Evolutionary conservation across 352 stramenopile species (phyloP), one percentile per base, ranked within the genome.

Genomic region (Phytophthora uliginosa): DNA sequence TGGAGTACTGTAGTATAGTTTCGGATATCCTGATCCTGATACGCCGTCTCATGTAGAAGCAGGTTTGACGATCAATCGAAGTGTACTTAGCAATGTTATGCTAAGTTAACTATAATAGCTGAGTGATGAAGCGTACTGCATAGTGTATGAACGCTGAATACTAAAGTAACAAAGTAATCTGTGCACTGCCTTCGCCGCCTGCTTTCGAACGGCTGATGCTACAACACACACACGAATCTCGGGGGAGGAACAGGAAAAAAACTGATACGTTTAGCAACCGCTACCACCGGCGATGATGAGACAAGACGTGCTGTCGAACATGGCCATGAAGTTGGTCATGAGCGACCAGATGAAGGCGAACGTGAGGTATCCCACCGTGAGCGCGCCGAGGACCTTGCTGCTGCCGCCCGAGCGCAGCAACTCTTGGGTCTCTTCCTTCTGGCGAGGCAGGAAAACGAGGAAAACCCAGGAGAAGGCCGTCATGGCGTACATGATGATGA

Each of bases 321-420:
- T 71, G 42, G 63, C 63, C 63, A 71, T 65, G n/a, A 71, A 52
- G 55, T 71, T 71, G 13, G 63, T 71, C 63, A 65, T 65, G 22
- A 71, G 7, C 5, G 54, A 71, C 63, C 63, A 71, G 3, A 71
- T 10, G 7, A 65, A 45, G 9, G 63, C 63, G 10, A 71, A 71
- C 7, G 24, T 40, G n/a, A 71, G 17, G 45, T 71, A 71, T 33
- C 34, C 53, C 3, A 59, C 55, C 13, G 63, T 71, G 5, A 71
- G 4, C 2, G 36, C 63, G 7, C 54, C 63, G 0, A 71, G 10
- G 15, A 71, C 4, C 31, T 66, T 72, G 47, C 57, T 72, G 2
- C 26, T 60, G 38, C 57, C 65, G 18, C 65, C 65, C 15, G 34
- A 60, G 17, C 57, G 65, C 1, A 66, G 34, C 24, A 72, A 50